Evolutionary conservation across 2,329 filamentous ascomycete species (phyloP).

Genomic region (Diaporthe amygdali): DNA sequence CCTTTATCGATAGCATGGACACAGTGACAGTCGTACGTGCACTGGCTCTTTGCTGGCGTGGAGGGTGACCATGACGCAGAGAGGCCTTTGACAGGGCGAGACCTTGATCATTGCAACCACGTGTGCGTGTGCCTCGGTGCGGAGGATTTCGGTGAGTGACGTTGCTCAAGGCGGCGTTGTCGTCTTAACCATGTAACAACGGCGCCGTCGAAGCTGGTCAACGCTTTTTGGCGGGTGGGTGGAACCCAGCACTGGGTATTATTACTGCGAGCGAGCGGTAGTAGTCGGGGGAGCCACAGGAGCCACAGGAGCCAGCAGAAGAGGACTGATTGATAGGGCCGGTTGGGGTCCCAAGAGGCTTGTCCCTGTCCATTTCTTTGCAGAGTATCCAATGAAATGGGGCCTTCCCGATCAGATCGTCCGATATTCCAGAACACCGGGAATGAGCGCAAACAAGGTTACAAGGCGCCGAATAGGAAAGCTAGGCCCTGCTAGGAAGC

Average conservation of each 20-base stretch:
- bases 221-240: constrained; percentile 2
- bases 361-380: not conserved
- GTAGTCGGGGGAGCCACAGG: constrained; percentile 3
- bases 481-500: constrained; percentile 17
- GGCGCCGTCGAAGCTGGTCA: constrained; percentile 5
- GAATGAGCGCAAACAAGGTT: constrained; percentile 7
- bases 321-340: not conserved
- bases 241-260: not conserved
- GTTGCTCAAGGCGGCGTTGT: not conserved
- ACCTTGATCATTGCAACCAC: constrained; percentile 14
- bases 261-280: not conserved
- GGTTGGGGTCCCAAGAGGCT: not conserved
- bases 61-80: not conserved
- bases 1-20: not conserved
- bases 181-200: constrained; percentile 1
- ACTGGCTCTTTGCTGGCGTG: not conserved
- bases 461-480: not conserved
- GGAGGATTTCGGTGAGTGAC: constrained; percentile 13
- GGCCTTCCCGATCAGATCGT: constrained; percentile 19
- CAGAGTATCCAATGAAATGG: not conserved
- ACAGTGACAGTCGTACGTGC: not conserved
- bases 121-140: constrained; percentile 12
- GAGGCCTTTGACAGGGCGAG: not conserved
- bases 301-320: not conserved
- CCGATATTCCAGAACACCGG: constrained; percentile 19